phyloP scores from a whole-genome alignment of 1,284 basidiomycete genomes.

The Anthracocystis walkeri region DNA sequence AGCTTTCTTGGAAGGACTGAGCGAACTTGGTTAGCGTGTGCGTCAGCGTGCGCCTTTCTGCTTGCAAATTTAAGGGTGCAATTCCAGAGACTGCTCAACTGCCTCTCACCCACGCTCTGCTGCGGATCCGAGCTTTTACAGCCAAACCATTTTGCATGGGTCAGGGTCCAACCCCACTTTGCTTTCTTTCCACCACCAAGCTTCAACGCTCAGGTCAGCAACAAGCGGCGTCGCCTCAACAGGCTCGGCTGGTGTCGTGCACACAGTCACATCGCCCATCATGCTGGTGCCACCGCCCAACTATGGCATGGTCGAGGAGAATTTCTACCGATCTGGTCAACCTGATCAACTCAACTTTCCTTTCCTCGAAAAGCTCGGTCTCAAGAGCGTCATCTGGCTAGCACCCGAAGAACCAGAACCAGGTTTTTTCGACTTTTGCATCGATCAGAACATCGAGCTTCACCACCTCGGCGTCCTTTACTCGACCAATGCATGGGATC shows the following conservation, averaged over 20 bases:
- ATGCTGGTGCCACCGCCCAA: slow-evolving; percentile 73
- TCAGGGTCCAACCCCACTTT: slow-evolving; percentile 4
- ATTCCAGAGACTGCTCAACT: not conserved
- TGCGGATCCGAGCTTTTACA: slow-evolving; percentile 14
- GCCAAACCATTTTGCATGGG: not conserved
- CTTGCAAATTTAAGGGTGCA: slow-evolving; percentile 10
- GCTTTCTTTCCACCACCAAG: not conserved
- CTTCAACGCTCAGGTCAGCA: not conserved
- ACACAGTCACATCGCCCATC: not conserved
- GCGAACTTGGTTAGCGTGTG: slow-evolving; percentile 8
- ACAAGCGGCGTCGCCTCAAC: not conserved
- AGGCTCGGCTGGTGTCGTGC: not conserved
- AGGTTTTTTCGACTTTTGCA: slow-evolving; percentile 69
- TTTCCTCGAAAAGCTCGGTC: slow-evolving; percentile 72
- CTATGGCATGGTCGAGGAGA: slow-evolving; percentile 73
- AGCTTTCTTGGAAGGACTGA: slow-evolving; percentile 12
- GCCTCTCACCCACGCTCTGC: not conserved
- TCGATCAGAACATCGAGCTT: slow-evolving; percentile 67
- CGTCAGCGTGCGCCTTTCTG: slow-evolving; percentile 26
- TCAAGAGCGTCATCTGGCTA: slow-evolving; percentile 73
- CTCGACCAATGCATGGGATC: slow-evolving; percentile 70
- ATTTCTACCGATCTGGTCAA: slow-evolving; percentile 73
- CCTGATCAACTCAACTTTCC: slow-evolving; percentile 74
- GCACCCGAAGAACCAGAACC: slow-evolving; percentile 73
- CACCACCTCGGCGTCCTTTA: slow-evolving; percentile 71